A percentile compares a stretch with the other conserved stretches of the same genome.
These are phyloP conservation scores for Sphagnum tenellum DNA, from an alignment of 225 moss, liverwort and hornwort genomes.

Conservation along the genomic window DNA sequence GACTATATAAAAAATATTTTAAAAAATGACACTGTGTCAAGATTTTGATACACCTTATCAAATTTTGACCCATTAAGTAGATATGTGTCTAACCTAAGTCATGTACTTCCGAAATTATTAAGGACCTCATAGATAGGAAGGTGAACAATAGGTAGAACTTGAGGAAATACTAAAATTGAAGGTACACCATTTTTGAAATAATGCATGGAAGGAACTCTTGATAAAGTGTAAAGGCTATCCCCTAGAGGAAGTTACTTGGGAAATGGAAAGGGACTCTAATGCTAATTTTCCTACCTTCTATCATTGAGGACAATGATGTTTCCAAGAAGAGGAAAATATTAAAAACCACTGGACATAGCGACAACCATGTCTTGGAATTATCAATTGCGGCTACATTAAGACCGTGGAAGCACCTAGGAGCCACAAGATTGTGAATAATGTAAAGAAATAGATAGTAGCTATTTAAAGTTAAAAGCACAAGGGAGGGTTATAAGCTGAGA, in stretches of 20 bases:
- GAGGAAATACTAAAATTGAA: not conserved
- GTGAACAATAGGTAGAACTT: not conserved
- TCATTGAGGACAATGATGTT: conserved; percentile 2
- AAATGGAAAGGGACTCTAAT: not conserved
- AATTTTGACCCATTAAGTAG: not conserved
- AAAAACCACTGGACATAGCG: not conserved
- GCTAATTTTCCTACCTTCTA: not conserved
- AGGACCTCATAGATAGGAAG: not conserved
- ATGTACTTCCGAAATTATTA: not conserved
- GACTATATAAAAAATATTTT: no score
- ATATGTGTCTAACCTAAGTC: not conserved
- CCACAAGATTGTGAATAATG: no score
- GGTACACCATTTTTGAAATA: not conserved
- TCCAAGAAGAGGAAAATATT: not conserved
- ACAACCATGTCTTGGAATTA: no score
- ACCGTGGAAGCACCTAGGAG: no score
- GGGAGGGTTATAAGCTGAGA: no score
- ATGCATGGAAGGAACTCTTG: not conserved
- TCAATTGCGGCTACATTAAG: no score
- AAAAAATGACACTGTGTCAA: no score
- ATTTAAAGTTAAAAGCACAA: no score
- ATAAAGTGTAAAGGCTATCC: not conserved
- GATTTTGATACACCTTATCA: no score
- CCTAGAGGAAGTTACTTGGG: conserved; percentile 1
- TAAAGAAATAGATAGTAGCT: no score